Percentiles rank a stretch among this genome's conserved stretches.
phyloP scores from a whole-genome alignment of 2,329 filamentous ascomycete species.

The Claviceps maximensis region DNA sequence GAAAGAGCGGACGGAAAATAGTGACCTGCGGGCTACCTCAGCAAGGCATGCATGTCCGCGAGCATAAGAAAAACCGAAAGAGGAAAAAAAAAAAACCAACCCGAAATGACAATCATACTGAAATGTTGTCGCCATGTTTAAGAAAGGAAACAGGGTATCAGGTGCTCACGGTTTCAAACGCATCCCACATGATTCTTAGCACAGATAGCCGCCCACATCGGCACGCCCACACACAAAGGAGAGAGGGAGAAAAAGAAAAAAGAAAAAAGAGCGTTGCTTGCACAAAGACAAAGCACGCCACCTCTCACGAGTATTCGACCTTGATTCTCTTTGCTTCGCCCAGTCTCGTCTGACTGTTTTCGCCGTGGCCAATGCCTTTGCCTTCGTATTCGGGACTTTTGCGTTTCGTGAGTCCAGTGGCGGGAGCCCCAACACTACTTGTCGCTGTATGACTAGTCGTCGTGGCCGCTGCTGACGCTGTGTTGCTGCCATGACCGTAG shows the following conservation, averaged over 20 bases:
- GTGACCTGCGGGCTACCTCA: too few species aligned
- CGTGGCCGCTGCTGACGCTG: conserved; percentile 7
- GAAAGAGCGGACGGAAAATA: too few species aligned
- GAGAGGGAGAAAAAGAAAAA: background rate
- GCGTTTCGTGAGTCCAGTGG: conserved; percentile 29
- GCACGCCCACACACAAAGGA: too few species aligned
- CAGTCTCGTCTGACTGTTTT: conserved; percentile 22
- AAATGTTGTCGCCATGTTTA: background rate
- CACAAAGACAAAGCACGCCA: background rate
- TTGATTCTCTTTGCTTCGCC: conserved; percentile 41
- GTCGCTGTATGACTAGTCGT: conserved; percentile 7
- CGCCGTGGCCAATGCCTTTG: conserved; percentile 9
- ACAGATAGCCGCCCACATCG: too few species aligned
- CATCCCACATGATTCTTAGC: too few species aligned
- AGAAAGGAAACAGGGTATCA: background rate
- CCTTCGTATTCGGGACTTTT: conserved; percentile 41
- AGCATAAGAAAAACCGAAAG: background rate
- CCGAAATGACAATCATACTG: background rate
- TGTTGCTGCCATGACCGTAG: conserved; percentile 11
- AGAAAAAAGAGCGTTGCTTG: background rate
- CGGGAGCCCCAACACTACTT: conserved; percentile 5
- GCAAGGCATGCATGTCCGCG: background rate
- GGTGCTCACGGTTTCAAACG: too few species aligned
- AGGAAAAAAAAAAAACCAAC: background rate
- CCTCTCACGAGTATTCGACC: conserved; percentile 26